Evolutionary conservation across 2,329 filamentous ascomycete genomes (phyloP).

Genomic region (Trichophyton schoenleinii): DNA sequence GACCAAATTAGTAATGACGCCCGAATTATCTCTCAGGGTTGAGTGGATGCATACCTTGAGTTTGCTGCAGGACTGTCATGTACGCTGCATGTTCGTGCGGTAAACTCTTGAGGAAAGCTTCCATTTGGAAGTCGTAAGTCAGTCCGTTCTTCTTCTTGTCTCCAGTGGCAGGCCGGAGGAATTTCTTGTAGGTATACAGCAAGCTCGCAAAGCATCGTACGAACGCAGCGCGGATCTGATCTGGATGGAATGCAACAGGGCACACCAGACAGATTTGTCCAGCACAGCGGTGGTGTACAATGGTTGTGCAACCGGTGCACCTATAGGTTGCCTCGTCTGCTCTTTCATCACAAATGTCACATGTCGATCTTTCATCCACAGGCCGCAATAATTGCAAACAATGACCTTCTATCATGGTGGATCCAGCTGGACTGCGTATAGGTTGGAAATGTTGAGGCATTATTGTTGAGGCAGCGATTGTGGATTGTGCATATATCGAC

Average conservation of each 20-base stretch:
- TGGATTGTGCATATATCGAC: slow-evolving; percentile 40
- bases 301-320: slow-evolving; percentile 37
- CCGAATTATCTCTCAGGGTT: not conserved
- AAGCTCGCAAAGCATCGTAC: slow-evolving; percentile 57
- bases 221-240: slow-evolving; percentile 55
- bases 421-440: slow-evolving; percentile 14
- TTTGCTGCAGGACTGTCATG: slow-evolving; percentile 50
- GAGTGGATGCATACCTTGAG: slow-evolving; percentile 38
- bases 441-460: slow-evolving; percentile 31
- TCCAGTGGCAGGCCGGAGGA: slow-evolving; percentile 45
- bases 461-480: slow-evolving; percentile 39
- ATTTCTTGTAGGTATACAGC: slow-evolving; percentile 57
- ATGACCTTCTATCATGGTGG: slow-evolving; percentile 37
- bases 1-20: slow-evolving; percentile 11
- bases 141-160: slow-evolving; percentile 52
- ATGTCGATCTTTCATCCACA: slow-evolving; percentile 33
- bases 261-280: slow-evolving; percentile 52
- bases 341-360: slow-evolving; percentile 41
- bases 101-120: slow-evolving; percentile 52
- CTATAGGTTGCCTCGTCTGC: slow-evolving; percentile 46
- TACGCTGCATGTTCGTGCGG: slow-evolving; percentile 54
- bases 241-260: slow-evolving; percentile 52
- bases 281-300: slow-evolving; percentile 48
- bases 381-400: slow-evolving; percentile 33
- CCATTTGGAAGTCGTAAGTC: slow-evolving; percentile 54